phyloP scores from a whole-genome alignment of 1,284 basidiomycete genomes.

The Thecaphora frezii region DNA sequence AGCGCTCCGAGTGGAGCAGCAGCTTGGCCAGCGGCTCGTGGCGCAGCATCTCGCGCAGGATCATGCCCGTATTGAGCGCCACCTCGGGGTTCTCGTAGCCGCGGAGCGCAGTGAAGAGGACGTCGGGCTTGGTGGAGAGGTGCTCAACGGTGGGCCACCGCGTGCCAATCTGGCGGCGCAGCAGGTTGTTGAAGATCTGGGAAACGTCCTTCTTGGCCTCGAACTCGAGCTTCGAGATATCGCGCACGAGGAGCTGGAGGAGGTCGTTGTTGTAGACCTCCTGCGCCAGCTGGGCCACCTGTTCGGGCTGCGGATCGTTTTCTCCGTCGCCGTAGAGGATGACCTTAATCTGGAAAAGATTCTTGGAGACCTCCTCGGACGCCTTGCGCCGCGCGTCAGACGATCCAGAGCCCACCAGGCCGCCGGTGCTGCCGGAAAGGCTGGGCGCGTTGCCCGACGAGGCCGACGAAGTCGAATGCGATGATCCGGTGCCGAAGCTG shows the following conservation, averaged over 20 bases:
- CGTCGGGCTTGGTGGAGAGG: conserved; percentile 77
- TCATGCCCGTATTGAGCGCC: conserved; percentile 96
- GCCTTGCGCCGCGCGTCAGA: conserved; percentile 64
- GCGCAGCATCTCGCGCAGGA: conserved; percentile 92
- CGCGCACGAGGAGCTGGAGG: conserved; percentile 75
- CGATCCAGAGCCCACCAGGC: conserved; percentile 1
- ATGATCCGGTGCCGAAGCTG: conserved; percentile 6
- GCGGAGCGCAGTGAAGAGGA: conserved; percentile 78
- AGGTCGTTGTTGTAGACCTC: conserved; percentile 92
- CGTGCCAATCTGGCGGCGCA: conserved; percentile 88
- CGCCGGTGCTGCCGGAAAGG: conserved; percentile 9
- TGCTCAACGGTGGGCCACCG: conserved; percentile 95
- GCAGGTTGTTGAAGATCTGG: conserved; percentile 93
- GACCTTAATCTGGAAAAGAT: conserved; percentile 81
- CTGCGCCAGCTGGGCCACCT: conserved; percentile 75
- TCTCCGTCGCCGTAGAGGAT: conserved; percentile 80
- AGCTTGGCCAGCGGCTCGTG: conserved; percentile 90
- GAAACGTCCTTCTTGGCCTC: conserved; percentile 90
- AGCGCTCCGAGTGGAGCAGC: conserved; percentile 81
- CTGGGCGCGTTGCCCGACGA: conserved; percentile 8
- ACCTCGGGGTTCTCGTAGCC: conserved; percentile 90
- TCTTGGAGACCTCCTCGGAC: conserved; percentile 83
- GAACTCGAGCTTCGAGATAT: conserved; percentile 87
- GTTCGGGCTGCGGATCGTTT: conserved; percentile 71
- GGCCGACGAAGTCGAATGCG: conserved; percentile 13